These are phyloP conservation scores for Neonectria ditissima DNA, from an alignment of 2,329 filamentous ascomycete genomes.

Conservation along the genomic window DNA sequence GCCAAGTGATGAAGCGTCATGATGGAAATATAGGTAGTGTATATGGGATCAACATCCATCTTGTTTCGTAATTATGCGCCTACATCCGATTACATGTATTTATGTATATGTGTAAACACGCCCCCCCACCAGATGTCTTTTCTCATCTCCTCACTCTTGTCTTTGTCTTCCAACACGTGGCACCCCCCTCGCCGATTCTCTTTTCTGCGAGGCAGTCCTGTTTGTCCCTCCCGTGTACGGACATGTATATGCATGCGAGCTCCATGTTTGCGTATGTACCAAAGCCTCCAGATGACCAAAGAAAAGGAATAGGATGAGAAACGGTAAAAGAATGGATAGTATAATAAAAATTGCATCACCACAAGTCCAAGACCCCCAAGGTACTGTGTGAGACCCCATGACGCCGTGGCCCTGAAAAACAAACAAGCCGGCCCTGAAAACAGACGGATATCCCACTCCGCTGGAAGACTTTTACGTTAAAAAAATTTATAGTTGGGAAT, in stretches of 20 bases:
- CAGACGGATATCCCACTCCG: not conserved
- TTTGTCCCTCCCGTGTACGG: conserved; percentile 1
- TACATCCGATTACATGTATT: conserved; percentile 40
- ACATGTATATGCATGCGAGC: conserved; percentile 17
- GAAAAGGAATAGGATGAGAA: not conserved
- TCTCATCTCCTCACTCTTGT: not conserved
- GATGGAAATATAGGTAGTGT: not conserved
- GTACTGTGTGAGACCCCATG: not conserved
- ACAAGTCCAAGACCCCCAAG: not conserved
- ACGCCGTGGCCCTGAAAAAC: conserved; percentile 11
- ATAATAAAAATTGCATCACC: too few species aligned
- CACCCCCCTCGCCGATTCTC: not conserved
- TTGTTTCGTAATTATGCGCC: conserved; percentile 23
- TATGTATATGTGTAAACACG: conserved; percentile 32
- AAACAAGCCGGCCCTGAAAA: conserved; percentile 4
- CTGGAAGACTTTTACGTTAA: not conserved
- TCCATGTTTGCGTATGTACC: conserved; percentile 1
- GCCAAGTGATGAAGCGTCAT: not conserved
- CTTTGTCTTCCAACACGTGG: not conserved
- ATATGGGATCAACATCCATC: not conserved
- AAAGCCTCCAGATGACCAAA: not conserved
- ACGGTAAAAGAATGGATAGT: not conserved
- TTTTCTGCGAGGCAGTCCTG: not conserved
- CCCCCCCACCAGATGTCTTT: conserved; percentile 1
- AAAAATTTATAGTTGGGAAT: conserved; percentile 12